Evolutionary conservation across 2,329 filamentous ascomycete species (phyloP), one percentile per base, ranked within the genome.

Genomic region (Penicillium glabrum): DNA sequence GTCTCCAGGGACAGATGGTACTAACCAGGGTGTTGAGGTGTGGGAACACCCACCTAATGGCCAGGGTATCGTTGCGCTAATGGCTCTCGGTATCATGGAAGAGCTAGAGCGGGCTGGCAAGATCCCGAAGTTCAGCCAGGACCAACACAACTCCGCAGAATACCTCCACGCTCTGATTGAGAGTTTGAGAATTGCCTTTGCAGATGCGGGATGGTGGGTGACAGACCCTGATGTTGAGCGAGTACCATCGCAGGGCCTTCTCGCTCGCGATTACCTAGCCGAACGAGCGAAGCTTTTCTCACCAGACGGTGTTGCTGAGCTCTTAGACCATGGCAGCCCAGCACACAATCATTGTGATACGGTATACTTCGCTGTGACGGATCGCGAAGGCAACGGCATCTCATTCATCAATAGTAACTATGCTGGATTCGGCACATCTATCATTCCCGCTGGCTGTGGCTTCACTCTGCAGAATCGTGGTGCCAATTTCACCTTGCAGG

Each of bases 21-120:
- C 69, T 9, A 70, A 75, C 60, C 71, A 78, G 68, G 79, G 74
- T 10, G 83, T 97, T 43, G 87, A 96, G 69, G 79, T 99, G 0
- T 98, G 93, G 93, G 95, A 99, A 70, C 93, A 98, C 71, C 93
- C 93, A 35, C 95, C 95, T 9, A 98, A 98, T 67, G 93, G 95
- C 0, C 95, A 98, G 75, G 95, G 95, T 1, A 93, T 98, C 62
- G 90, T 98, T 2, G 95, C 95, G 0, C 79, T 98, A 31, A 96
- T 98, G 88, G 90, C 95, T 0, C 80, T 99, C 0, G 95, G 95
- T 1, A 96, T 98, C 63, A 80, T 99, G 48, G 88, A 97, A 72
- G 87, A 93, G 70, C 82, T 98, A 1, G 91, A 96, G 74, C 85
- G 86, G 57, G 79, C 82, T 16, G 89, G 88, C 39, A 86, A 86